phyloP scores from a whole-genome alignment of 2,329 filamentous ascomycete genomes.

The Aphanocladium album region DNA sequence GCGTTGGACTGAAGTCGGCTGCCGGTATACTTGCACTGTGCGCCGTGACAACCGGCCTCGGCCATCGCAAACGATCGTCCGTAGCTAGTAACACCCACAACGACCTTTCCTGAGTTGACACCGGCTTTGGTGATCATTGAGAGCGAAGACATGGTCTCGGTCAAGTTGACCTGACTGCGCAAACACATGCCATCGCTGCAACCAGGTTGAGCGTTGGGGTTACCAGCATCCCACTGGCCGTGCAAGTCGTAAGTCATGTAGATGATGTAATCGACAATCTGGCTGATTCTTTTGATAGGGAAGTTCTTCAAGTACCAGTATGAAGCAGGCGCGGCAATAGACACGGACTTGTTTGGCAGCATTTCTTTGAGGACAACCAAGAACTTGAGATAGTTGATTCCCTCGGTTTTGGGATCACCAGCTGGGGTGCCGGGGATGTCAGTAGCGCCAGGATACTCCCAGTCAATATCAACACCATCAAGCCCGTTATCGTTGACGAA shows the following conservation, averaged over 20 bases:
- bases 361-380: constrained; percentile 20
- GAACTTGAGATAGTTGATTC: constrained; percentile 28
- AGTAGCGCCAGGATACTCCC: constrained; percentile 13
- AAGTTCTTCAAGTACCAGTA: constrained; percentile 25
- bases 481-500: constrained; percentile 30
- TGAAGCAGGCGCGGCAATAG: constrained; percentile 22
- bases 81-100: constrained; percentile 28
- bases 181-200: constrained; percentile 28
- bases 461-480: constrained; percentile 33
- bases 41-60: constrained; percentile 23
- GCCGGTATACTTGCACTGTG: neutral
- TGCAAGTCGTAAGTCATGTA: constrained; percentile 25
- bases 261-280: constrained; percentile 23
- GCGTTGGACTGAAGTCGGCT: constrained; percentile 15
- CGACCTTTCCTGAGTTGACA: constrained; percentile 23
- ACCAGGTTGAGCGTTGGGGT: constrained; percentile 21
- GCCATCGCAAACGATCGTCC: constrained; percentile 27
- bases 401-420: constrained; percentile 20
- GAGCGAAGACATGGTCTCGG: constrained; percentile 27
- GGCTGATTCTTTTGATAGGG: constrained; percentile 19
- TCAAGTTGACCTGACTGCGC: constrained; percentile 32
- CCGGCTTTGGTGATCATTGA: constrained; percentile 34
- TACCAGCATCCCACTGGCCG: constrained; percentile 19
- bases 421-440: constrained; percentile 25
- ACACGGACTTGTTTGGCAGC: constrained; percentile 14